Evolutionary conservation across 148 eudicot genomes (phyloP), one percentile per base, ranked within the genome.

Genomic region (Chenopodium suecicum): DNA sequence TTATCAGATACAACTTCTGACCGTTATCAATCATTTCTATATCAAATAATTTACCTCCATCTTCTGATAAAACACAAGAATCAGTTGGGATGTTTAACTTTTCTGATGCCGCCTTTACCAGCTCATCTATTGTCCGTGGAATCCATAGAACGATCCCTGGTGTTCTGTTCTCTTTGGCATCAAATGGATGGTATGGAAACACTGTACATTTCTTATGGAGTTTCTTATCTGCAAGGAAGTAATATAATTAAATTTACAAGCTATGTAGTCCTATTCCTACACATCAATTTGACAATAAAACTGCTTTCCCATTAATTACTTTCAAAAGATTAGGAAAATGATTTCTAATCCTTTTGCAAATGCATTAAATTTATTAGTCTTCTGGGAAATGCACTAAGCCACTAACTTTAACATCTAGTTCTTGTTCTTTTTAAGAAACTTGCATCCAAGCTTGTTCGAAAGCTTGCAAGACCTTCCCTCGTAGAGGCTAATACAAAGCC

Each of bases 111-210:
- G 64, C 67, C 74, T 83, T 77, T 60, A 94, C 79, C 66, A 92
- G 91, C 76, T 92, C 92, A 9, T 89, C 91, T 11, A 70, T 32
- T 47, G 89, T 89, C 27, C 82, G 79, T 37, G 94, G 93, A 70
- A 92, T 89, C 98, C 98, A 94, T 78, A 94, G 25, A 29, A 91
- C 92, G 48, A 91, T 86, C 72, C 98, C 98, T 32, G 79, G 80
- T 72, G 54, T 82, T 72, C 78, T 88, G 32, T 75, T 65, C 50
- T 89, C 90, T 69, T 83, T 74, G 25, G 83, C 70, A 34, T 90
- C 93, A 90, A 87, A 86, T 16, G 97, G 93, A 50, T 86, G 84
- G 77, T 84, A 90, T 56, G 92, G 89, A 63, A 90, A 92, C 23
- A 92, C 87, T 16, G 97, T 90, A 80, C 94, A 91, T 86, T 90